Percentiles rank a stretch among this genome's conserved stretches.
phyloP scores from a whole-genome alignment of 2,329 filamentous ascomycete species.

The Botrytis galanthina region DNA sequence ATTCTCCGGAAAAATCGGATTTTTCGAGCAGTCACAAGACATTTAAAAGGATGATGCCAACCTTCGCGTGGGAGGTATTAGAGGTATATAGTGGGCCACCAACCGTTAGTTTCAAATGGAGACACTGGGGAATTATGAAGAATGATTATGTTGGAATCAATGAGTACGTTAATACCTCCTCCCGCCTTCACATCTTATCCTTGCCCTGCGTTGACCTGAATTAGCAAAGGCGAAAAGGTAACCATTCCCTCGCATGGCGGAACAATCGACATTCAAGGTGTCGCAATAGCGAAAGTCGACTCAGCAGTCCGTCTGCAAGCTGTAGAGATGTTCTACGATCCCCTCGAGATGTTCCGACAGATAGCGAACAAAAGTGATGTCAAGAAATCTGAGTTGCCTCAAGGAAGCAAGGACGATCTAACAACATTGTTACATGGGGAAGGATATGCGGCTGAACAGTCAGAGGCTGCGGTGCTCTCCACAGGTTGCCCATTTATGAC shows the following conservation, averaged over 20 bases:
- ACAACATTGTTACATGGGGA: conserved; percentile 27
- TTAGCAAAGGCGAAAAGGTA: conserved; percentile 61
- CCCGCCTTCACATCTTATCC: neutral
- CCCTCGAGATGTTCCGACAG: conserved; percentile 65
- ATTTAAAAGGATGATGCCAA: conserved; percentile 72
- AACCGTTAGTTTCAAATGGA: conserved; percentile 61
- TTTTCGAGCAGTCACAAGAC: conserved; percentile 66
- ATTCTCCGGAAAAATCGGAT: conserved; percentile 59
- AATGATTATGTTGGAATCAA: conserved; percentile 62
- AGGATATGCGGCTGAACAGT: conserved; percentile 6
- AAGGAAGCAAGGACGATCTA: conserved; percentile 20
- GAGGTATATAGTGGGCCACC: conserved; percentile 67
- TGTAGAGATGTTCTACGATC: conserved; percentile 65
- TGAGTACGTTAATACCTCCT: neutral
- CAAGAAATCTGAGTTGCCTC: conserved; percentile 18
- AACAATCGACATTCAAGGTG: conserved; percentile 60
- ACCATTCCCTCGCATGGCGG: conserved; percentile 60
- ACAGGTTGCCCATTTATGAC: conserved; percentile 15
- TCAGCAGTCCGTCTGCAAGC: conserved; percentile 56
- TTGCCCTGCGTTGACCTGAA: conserved; percentile 19
- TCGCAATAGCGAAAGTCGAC: conserved; percentile 61
- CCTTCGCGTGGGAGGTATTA: conserved; percentile 68
- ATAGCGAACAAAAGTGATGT: conserved; percentile 49
- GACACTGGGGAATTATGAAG: conserved; percentile 67
- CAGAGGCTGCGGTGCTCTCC: neutral